Evolutionary conservation across 1,284 basidiomycete genomes (phyloP).

Genomic region (Sanghuangporus sanghuang): DNA sequence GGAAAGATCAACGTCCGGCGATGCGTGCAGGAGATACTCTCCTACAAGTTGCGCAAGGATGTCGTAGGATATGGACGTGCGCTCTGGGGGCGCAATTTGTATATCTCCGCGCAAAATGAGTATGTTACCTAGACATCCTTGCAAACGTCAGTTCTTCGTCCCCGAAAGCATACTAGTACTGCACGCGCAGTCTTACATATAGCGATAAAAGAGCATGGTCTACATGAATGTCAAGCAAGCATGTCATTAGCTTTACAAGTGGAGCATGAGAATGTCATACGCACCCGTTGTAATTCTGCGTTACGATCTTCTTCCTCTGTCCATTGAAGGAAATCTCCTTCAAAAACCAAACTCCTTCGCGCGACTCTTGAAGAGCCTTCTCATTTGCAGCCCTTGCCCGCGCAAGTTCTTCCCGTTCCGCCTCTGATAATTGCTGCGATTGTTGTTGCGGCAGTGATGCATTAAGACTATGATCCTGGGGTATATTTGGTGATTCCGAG

Average conservation of each 20-base stretch:
- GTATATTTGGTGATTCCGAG: background rate
- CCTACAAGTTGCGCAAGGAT: conserved; percentile 78
- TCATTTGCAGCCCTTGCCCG: conserved; percentile 11
- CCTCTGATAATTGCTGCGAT: background rate
- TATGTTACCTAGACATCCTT: conserved; percentile 61
- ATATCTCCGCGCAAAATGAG: conserved; percentile 77
- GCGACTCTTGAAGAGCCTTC: conserved; percentile 30
- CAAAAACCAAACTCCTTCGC: conserved; percentile 73
- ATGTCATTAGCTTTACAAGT: background rate
- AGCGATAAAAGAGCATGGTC: conserved; percentile 87
- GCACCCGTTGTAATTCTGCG: conserved; percentile 77
- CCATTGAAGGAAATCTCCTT: conserved; percentile 59
- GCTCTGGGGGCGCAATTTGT: conserved; percentile 56
- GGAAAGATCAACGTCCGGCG: conserved; percentile 62
- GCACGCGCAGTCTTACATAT: conserved; percentile 51
- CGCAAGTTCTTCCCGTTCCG: background rate
- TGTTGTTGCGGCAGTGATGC: background rate
- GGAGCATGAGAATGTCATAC: conserved; percentile 23
- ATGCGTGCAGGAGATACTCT: conserved; percentile 68
- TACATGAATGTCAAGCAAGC: conserved; percentile 26
- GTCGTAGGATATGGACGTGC: conserved; percentile 75
- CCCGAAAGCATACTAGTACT: background rate
- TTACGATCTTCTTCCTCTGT: conserved; percentile 58
- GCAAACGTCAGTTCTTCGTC: conserved; percentile 20
- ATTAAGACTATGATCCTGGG: background rate